phyloP scores from a whole-genome alignment of 176 grass and related monocot species.

The Rhipidocladum racemiflorum region DNA sequence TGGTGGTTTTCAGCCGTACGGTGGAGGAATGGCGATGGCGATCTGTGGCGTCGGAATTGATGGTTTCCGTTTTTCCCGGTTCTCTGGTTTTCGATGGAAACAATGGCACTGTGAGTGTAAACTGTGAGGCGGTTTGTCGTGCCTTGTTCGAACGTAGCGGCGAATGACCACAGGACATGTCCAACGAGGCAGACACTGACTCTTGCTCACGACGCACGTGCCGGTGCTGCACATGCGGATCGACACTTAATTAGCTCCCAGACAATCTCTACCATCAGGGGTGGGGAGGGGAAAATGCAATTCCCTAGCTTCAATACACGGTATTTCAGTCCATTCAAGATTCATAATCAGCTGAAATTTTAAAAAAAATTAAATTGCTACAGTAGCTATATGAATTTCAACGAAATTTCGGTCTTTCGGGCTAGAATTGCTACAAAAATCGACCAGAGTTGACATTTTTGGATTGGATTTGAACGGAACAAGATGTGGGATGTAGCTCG shows the following conservation, averaged over 20 bases:
- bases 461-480: too few relatives aligned
- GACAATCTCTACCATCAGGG: background rate
- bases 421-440: too few relatives aligned
- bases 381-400: too few relatives aligned
- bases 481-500: too few relatives aligned
- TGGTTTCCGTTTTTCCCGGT: background rate
- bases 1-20: background rate
- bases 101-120: background rate
- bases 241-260: background rate
- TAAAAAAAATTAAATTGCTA: too few relatives aligned
- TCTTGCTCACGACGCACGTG: constrained; percentile 1
- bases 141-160: constrained; percentile 22
- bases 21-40: background rate
- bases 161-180: constrained; percentile 2
- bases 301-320: too few relatives aligned
- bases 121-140: constrained; percentile 22
- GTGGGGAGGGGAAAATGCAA: too few relatives aligned
- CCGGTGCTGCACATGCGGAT: background rate
- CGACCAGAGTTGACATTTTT: too few relatives aligned
- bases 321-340: too few relatives aligned
- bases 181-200: background rate
- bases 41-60: background rate
- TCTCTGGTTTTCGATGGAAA: background rate
- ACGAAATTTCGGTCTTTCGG: too few relatives aligned
- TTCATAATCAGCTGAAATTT: too few relatives aligned